Base-by-base conservation (phyloP, 805 yeast genomes). In the Metschnikowia continentalis region DNA sequence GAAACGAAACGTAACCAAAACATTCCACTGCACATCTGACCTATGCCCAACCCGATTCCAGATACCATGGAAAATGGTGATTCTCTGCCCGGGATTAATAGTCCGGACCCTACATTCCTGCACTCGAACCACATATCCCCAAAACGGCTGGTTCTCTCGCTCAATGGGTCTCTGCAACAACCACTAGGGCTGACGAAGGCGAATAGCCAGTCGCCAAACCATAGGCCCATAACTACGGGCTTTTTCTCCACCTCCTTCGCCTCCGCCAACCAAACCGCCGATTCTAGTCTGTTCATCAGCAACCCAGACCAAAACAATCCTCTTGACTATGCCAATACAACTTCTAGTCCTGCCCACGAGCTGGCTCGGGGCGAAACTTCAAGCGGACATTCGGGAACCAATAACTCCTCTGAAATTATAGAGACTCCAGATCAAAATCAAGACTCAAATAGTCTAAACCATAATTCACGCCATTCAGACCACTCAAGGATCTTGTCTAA, bases 271-370 rank as follows among this genome's bases (percentile, higher is more conserved):
- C 46, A 39, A 35, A 50, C 58, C 10, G 53, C 54, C 3, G 60
- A 54, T 14, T 58, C 61, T 4, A 56, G 61, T 26, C 61, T 58
- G 61, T 58, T 58, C 33, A 49, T 58, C 8, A 54, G 57, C 20
- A 45, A 55, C 35, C 59, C 60, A 4, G 41, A 44, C 10, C 35
- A 32, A 42, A 17, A 32, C 22, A 32, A 39, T 20, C 7, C 15
- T 32, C 23, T 26, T 7, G 36, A n/a, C 20, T 14, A 19, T 14
- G 10, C 30, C 13, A 7, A 32, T 11, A n/a, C 6, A 32, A 39
- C 32, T 22, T 40, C 22, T 4, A 40, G 43, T 30, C 43, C 43
- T 40, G 19, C 33, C 35, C 37, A 33, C 38, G 38, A 42, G 46
- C 46, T 7, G 46, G 46, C 46, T 42, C 22, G 46, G n/a, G 46